A percentile compares a stretch with the other conserved stretches of the same genome.
Evolutionary conservation across 2,329 filamentous ascomycete species (phyloP).

Genomic region (Verticillium zaregamsianum): DNA sequence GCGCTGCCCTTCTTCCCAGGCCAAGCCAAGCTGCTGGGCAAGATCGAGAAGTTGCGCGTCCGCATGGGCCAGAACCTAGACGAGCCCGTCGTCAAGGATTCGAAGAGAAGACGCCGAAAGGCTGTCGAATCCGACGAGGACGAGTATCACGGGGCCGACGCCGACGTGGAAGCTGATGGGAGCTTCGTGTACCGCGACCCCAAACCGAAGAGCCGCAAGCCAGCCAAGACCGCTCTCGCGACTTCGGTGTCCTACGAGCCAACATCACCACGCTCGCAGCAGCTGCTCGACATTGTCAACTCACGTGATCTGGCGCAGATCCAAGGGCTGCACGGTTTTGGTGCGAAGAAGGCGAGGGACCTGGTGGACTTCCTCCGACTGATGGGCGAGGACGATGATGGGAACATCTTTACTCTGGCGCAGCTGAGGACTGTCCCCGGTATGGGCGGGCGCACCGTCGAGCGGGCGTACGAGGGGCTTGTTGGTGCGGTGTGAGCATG

Average conservation of each 20-base stretch:
- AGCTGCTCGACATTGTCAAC: slow-evolving; percentile 68
- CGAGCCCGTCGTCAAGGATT: slow-evolving; percentile 6
- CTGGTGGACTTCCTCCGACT: slow-evolving; percentile 52
- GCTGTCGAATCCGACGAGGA: slow-evolving; percentile 31
- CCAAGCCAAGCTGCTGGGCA: slow-evolving; percentile 70
- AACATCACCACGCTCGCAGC: slow-evolving; percentile 52
- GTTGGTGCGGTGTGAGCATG: slow-evolving; percentile 9
- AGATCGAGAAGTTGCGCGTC: slow-evolving; percentile 60
- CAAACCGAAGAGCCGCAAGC: slow-evolving; percentile 9
- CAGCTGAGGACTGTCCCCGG: slow-evolving; percentile 53
- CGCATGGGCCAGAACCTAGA: slow-evolving; percentile 35
- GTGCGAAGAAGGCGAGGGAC: slow-evolving; percentile 65
- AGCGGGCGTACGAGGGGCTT: slow-evolving; percentile 51
- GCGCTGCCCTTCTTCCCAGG: slow-evolving; percentile 82
- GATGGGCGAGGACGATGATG: slow-evolving; percentile 34
- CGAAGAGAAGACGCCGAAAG: slow-evolving; percentile 18
- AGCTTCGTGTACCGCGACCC: slow-evolving; percentile 19
- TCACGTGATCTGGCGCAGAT: slow-evolving; percentile 65
- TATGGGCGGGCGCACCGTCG: slow-evolving; percentile 52
- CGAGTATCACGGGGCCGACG: slow-evolving; percentile 32
- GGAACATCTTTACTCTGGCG: slow-evolving; percentile 40
- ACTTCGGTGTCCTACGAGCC: slow-evolving; percentile 37
- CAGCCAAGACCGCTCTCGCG: slow-evolving; percentile 2
- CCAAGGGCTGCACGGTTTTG: slow-evolving; percentile 64
- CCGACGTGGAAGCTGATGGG: slow-evolving; percentile 38